Evolutionary conservation across 2,329 filamentous ascomycete species (phyloP).

Genomic region (Hypoxylon sp.): DNA sequence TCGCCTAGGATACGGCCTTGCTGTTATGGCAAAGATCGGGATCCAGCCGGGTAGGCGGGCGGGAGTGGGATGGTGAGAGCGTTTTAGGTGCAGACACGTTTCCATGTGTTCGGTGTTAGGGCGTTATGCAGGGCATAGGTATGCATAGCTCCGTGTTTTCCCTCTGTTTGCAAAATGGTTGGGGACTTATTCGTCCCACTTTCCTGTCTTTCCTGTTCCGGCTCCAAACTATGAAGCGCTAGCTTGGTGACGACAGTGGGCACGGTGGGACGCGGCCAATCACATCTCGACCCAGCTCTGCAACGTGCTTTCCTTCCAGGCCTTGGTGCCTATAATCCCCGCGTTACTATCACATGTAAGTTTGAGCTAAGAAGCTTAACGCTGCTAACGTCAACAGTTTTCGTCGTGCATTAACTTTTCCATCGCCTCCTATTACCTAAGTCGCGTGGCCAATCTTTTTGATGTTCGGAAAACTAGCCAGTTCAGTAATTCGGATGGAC

Average conservation of each 20-base stretch:
- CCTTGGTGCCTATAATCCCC: slow-evolving; percentile 19
- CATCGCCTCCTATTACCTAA: slow-evolving; percentile 13
- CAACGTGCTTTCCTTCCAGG: neutral
- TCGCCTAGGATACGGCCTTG: slow-evolving; percentile 6
- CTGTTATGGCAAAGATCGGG: slow-evolving; percentile 21
- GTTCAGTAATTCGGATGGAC: slow-evolving; percentile 5
- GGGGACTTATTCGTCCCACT: slow-evolving; percentile 9
- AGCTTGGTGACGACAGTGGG: neutral
- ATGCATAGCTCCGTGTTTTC: slow-evolving; percentile 8
- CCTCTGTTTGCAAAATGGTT: slow-evolving; percentile 22
- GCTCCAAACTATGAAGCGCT: slow-evolving; percentile 10
- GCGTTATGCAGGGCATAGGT: slow-evolving; percentile 1
- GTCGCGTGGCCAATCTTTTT: slow-evolving; percentile 22
- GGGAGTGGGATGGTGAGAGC: neutral
- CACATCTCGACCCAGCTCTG: slow-evolving; percentile 1
- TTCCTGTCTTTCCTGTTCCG: slow-evolving; percentile 13
- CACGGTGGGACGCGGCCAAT: slow-evolving; percentile 23
- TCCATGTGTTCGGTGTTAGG: slow-evolving; percentile 25
- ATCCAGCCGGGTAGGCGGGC: slow-evolving; percentile 24
- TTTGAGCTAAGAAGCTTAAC: slow-evolving; percentile 16
- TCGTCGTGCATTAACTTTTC: slow-evolving; percentile 22
- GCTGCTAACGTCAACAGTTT: slow-evolving; percentile 40
- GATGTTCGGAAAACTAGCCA: neutral
- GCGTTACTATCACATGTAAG: slow-evolving; percentile 45
- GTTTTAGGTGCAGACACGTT: slow-evolving; percentile 37